A percentile compares a stretch with the other conserved stretches of the same genome.
phyloP scores from a whole-genome alignment of 1,284 basidiomycete species.

The Ceraceosorus bombacis region DNA sequence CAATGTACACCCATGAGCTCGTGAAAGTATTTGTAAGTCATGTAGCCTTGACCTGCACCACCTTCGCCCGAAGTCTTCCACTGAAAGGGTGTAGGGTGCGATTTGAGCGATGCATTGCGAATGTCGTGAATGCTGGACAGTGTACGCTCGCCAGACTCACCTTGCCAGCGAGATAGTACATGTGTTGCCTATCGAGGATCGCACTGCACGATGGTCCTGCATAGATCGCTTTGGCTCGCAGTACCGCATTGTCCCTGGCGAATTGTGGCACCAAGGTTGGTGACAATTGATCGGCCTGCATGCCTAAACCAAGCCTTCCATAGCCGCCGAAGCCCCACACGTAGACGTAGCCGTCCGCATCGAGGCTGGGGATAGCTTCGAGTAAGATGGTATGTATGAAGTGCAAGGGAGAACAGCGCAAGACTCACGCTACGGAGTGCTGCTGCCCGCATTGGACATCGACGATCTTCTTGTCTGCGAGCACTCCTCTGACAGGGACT shows the following conservation, averaged over 20 bases:
- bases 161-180: conserved; percentile 63
- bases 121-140: neutral
- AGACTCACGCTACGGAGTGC: conserved; percentile 74
- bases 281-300: conserved; percentile 64
- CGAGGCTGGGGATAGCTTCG: conserved; percentile 10
- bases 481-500: conserved; percentile 12
- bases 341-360: conserved; percentile 70
- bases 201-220: conserved; percentile 76
- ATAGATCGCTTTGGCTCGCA: conserved; percentile 61
- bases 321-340: conserved; percentile 54
- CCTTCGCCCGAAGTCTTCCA: conserved; percentile 92
- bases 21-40: conserved; percentile 33
- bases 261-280: conserved; percentile 40
- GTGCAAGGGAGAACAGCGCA: conserved; percentile 40
- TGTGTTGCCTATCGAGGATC: conserved; percentile 71
- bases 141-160: neutral
- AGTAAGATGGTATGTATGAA: neutral
- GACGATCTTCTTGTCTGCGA: conserved; percentile 67
- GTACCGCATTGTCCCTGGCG: conserved; percentile 55
- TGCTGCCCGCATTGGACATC: conserved; percentile 78
- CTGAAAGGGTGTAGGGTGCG: neutral
- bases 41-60: conserved; percentile 44
- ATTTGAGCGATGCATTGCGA: neutral
- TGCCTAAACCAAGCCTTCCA: conserved; percentile 57
- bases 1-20: conserved; percentile 35